Conservation (phyloP, 495 filamentous ascomycete genomes). For the Penicillium angulare region DNA sequence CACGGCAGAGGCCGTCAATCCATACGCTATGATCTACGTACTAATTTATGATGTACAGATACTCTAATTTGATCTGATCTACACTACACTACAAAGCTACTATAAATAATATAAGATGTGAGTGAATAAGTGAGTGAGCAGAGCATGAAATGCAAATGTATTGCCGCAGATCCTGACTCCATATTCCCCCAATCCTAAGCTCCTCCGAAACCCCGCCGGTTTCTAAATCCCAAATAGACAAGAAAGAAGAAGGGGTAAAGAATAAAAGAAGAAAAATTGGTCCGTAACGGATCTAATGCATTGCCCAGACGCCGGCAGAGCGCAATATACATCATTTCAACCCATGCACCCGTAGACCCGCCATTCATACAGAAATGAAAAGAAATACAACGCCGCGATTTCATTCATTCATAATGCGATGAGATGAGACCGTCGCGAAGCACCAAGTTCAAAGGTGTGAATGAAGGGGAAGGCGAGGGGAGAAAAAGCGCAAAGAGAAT, state of each 20-base stretch:
- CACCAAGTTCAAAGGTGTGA: not conserved
- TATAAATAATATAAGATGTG: not conserved
- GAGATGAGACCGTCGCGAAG: constrained; percentile 10
- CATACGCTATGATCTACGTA: no score
- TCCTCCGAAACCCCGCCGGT: constrained; percentile 1
- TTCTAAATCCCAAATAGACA: constrained; percentile 4
- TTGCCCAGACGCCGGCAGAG: constrained; percentile 26
- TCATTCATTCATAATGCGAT: no score
- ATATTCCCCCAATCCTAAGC: constrained; percentile 9
- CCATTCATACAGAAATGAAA: constrained; percentile 7
- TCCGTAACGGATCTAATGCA: constrained; percentile 24
- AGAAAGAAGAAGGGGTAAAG: not conserved
- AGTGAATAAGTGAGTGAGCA: not conserved
- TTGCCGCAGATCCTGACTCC: constrained; percentile 20
- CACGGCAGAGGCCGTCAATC: not conserved
- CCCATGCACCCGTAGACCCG: constrained; percentile 11
- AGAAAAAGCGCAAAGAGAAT: constrained; percentile 3
- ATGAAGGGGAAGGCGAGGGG: not conserved
- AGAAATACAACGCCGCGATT: constrained; percentile 12
- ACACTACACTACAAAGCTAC: not conserved
- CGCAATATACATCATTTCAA: constrained; percentile 24
- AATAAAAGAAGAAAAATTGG: constrained; percentile 3
- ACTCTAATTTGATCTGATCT: no score
- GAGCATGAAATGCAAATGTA: constrained; percentile 13
- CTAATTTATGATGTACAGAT: no score